These are phyloP conservation scores for Graphilbum ipis-grandicollis DNA, from an alignment of 2,329 filamentous ascomycete species.

Conservation along the genomic window DNA sequence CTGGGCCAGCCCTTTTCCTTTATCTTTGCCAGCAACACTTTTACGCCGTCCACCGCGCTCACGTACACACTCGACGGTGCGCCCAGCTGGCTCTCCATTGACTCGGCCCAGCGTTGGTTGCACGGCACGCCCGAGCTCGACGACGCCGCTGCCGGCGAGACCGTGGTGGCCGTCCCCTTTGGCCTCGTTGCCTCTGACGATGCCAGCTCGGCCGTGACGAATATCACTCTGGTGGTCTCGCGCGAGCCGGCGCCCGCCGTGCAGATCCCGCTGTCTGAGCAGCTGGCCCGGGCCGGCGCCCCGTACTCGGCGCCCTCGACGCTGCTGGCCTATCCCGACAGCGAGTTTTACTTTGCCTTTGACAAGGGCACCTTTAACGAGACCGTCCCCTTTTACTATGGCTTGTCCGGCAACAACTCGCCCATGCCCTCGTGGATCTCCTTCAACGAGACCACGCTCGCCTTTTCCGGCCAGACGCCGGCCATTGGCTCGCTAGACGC, in stretches of 20 bases:
- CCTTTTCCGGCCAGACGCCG: slow-evolving; percentile 57
- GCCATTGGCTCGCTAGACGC: slow-evolving; percentile 42
- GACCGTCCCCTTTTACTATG: slow-evolving; percentile 51
- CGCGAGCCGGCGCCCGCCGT: slow-evolving; percentile 35
- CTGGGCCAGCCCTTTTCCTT: slow-evolving; percentile 51
- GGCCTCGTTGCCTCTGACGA: slow-evolving; percentile 52
- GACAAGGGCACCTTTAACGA: slow-evolving; percentile 45
- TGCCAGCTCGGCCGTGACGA: slow-evolving; percentile 44
- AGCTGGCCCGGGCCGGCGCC: slow-evolving; percentile 37
- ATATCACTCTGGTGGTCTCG: slow-evolving; percentile 55
- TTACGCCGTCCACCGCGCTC: slow-evolving; percentile 33
- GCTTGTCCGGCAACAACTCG: slow-evolving; percentile 58
- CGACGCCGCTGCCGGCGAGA: slow-evolving; percentile 24
- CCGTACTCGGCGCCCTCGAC: slow-evolving; percentile 41
- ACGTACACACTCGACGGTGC: slow-evolving; percentile 48
- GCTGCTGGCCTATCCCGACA: slow-evolving; percentile 36
- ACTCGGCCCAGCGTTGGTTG: slow-evolving; percentile 45
- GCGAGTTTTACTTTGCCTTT: slow-evolving; percentile 34
- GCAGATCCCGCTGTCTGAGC: slow-evolving; percentile 35
- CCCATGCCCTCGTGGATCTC: slow-evolving; percentile 70
- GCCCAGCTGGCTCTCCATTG: slow-evolving; percentile 60
- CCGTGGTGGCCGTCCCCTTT: slow-evolving; percentile 41
- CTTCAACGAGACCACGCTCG: slow-evolving; percentile 48
- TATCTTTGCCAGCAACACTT: slow-evolving; percentile 56
- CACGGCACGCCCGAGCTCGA: slow-evolving; percentile 48